Percentiles rank a stretch among this genome's conserved stretches.
Evolutionary conservation across 1,284 basidiomycete species (phyloP).

Genomic region (Grifola frondosa): DNA sequence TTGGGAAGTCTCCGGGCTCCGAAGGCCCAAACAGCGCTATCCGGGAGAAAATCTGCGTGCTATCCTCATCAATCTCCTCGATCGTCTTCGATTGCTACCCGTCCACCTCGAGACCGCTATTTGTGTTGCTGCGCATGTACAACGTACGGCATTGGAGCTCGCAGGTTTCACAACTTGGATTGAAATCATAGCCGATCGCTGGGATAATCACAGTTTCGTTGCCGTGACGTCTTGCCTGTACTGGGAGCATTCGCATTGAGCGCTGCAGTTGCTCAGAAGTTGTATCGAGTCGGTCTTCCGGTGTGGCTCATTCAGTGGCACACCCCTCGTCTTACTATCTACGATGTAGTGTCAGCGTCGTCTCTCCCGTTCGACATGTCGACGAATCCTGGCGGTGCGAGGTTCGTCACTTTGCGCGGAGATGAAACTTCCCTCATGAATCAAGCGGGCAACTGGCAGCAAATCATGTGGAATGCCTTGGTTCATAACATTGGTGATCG

Average conservation of each 20-base stretch:
- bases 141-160: slow-evolving; percentile 5
- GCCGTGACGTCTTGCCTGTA: neutral
- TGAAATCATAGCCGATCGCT: neutral
- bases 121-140: slow-evolving; percentile 2
- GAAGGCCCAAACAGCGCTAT: too few species aligned
- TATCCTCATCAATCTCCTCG: too few species aligned
- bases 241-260: neutral
- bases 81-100: too few species aligned
- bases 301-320: slow-evolving; percentile 4
- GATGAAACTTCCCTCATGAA: too few species aligned
- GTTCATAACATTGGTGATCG: too few species aligned
- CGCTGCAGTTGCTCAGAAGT: neutral
- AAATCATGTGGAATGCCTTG: neutral
- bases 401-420: too few species aligned
- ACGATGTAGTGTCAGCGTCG: neutral
- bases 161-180: neutral
- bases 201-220: neutral
- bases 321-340: neutral
- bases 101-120: neutral
- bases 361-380: neutral
- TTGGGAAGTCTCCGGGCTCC: too few species aligned
- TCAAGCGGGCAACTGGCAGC: neutral
- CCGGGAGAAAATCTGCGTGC: too few species aligned
- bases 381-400: too few species aligned
- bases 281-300: neutral